A percentile compares a stretch with the other conserved stretches of the same genome.
Evolutionary conservation across 2,329 filamentous ascomycete species (phyloP).

Genomic region (Lachnellula occidentalis): DNA sequence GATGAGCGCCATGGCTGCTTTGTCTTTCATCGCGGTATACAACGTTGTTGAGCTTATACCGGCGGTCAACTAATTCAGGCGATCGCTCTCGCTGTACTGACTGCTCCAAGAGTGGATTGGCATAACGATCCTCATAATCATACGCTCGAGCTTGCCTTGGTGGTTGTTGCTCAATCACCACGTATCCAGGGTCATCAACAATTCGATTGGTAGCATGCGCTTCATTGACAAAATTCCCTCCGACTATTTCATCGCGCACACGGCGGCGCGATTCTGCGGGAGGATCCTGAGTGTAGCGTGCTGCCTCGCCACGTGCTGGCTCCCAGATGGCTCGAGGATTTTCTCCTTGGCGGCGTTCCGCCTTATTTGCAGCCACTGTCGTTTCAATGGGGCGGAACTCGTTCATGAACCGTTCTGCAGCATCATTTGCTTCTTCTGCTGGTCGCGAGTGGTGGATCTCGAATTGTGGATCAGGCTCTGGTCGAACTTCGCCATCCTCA

Average conservation of each 20-base stretch:
- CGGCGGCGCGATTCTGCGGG: slow-evolving; percentile 10
- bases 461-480: slow-evolving; percentile 12
- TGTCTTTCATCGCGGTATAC: slow-evolving; percentile 32
- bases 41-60: slow-evolving; percentile 29
- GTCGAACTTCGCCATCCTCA: slow-evolving; percentile 34
- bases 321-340: slow-evolving; percentile 16
- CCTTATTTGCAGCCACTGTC: slow-evolving; percentile 5
- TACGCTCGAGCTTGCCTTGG: slow-evolving; percentile 18
- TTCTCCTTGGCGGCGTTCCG: slow-evolving; percentile 10
- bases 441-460: slow-evolving; percentile 4
- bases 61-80: slow-evolving; percentile 30
- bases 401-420: slow-evolving; percentile 35
- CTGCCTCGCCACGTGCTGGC: slow-evolving; percentile 10
- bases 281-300: slow-evolving; percentile 10
- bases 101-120: slow-evolving; percentile 12
- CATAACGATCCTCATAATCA: slow-evolving; percentile 25
- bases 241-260: slow-evolving; percentile 15
- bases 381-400: slow-evolving; percentile 29
- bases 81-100: slow-evolving; percentile 23
- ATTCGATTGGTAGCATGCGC: slow-evolving; percentile 9
- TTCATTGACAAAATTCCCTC: slow-evolving; percentile 2
- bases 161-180: slow-evolving; percentile 18
- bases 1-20: slow-evolving; percentile 23
- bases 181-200: slow-evolving; percentile 16
- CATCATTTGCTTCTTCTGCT: slow-evolving; percentile 29